Base-by-base conservation (phyloP, 345 rosid genomes). In the Gossypium australe region DNA sequence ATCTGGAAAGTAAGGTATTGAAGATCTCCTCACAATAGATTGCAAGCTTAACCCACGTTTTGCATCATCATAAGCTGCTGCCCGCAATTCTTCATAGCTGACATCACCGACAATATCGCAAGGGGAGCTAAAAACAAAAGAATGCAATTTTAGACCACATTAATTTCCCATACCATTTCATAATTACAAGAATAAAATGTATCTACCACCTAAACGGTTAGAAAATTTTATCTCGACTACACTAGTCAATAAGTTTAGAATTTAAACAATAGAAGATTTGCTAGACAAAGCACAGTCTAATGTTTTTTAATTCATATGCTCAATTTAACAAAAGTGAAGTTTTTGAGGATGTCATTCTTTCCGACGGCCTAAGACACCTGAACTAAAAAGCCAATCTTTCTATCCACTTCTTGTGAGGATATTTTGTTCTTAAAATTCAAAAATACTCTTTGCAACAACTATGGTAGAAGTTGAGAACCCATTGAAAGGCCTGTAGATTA, bases 41-140 rank as follows among this genome's bases (percentile, higher is more conserved):
- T 87, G 97, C 84, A 95, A 78, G 84, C 84, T 86, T 76, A 87
- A 58, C 38, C 98, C 98, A 20, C 69, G 78, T 82, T 86, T 89
- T 57, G 90, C 89, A 71, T 90, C 98, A 73, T 91, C 97, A 73
- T 91, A 95, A 44, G 98, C 94, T 60, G 81, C 83, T 11, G 91
- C 90, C 63, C 88, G 85, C 84, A 93, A 74, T 86, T 95, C 99
- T 83, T 93, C 99, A 70, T 76, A 86, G 86, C 93, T 89, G 76
- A 88, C 74, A 81, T 91, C 98, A 18, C 94, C 96, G 45, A 63
- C 63, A 53, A 95, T 78, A 59, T 95, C 98, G 78, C 97, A 92
- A 11, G 89, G 89, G 74, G 75, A 81, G 76, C 97, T 95, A 85
- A 70, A 73, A 61, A 71, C 20, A 66, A 79, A 64, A 63, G 9